Evolutionary conservation across 768 basidiomycete genomes (phyloP), one percentile per base, ranked within the genome.

Genomic region (Candolleomyces aberdarensis): DNA sequence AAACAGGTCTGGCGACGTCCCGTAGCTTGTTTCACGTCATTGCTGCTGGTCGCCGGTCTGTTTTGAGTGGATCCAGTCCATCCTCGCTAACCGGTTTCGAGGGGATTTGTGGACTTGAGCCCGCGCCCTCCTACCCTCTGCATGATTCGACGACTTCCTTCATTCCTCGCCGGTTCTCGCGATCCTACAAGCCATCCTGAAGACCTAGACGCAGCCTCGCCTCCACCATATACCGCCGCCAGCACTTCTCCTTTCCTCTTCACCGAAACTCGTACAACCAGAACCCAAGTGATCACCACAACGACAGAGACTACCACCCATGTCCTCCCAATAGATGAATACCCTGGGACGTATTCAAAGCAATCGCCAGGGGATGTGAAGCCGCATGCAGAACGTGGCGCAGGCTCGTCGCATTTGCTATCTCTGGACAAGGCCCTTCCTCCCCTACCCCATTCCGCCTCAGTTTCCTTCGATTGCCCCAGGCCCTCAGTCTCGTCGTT

Each of bases 301-400:
- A 80, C 59, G 22, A 79, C 80, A 13, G 75, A 77, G 55, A 79
- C 80, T 13, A 76, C 82, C 13, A 80, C 84, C 22, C 85, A 85
- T 71, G 85, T 89, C 73, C 85, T 41, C 14, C 54, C 54, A 19
- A 19, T 20, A 36, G 19, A 13, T 8, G 39, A 41, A n/a, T 31
- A 56, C n/a, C 10, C n/a, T 6, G 40, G 13, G 3, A 14, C 19
- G 8, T 0, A 4, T 14, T 56, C 20, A 7, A 22, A 15, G 26
- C 54, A 11, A 1, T 26, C 40, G 40, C 9, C 6, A 36, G 19
- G 39, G 11, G 26, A 31, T 20, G 36, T 15, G 8, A 43, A 20
- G 54, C 20, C 3, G 49, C 17, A 43, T 56, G 62, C 43, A 32
- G 32, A 60, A 19, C 52, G 19, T 43, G 22, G 47, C 50, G 63